Evolutionary conservation across 139 green algal species (phyloP), one percentile per base, ranked within the genome.

Genomic region (Picochlorum sp.): DNA sequence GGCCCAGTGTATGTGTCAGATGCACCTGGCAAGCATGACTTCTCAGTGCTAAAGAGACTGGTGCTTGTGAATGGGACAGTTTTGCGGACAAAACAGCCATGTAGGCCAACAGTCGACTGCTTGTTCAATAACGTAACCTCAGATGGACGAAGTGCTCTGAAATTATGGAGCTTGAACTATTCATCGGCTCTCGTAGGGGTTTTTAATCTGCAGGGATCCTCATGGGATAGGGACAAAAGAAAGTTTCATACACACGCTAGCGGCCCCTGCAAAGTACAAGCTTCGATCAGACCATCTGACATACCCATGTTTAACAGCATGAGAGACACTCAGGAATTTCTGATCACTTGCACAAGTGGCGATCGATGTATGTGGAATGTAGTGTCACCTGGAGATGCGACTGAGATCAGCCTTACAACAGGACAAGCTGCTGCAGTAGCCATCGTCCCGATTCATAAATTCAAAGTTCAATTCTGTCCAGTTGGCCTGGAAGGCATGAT

Each of bases 151-250:
- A 83, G 70, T 18, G 34, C 90, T 73, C 79, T 96, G 38, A 97
- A 95, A 80, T 63, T 91, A 20, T 91, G 84, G 84, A 90, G 86
- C 60, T 31, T 62, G n/a, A 91, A 91, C 68, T 16, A 51, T 1
- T 63, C 60, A 24, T 70, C 60, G 3, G 86, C 82, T 34, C 65
- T 97, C 34, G 74, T 97, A 58, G 88, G 79, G 4, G 71, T 87
- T 2, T 92, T 96, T 77, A 89, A 97, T 74, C 55, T 94, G 15
- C 90, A 97, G 76, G 90, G 90, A 37, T 75, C 85, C 16, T 80
- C 62, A 24, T 97, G 89, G 89, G 83, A 91, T 69, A 78, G 89
- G 26, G 51, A 28, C 13, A 66, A 72, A 45, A 80, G 88, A 47
- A 79, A 81, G 56, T 95, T 92, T 74, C 45, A 73, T 31, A 73